Base-by-base conservation (phyloP, 148 eudicot genomes). In the Camellia sinensis region DNA sequence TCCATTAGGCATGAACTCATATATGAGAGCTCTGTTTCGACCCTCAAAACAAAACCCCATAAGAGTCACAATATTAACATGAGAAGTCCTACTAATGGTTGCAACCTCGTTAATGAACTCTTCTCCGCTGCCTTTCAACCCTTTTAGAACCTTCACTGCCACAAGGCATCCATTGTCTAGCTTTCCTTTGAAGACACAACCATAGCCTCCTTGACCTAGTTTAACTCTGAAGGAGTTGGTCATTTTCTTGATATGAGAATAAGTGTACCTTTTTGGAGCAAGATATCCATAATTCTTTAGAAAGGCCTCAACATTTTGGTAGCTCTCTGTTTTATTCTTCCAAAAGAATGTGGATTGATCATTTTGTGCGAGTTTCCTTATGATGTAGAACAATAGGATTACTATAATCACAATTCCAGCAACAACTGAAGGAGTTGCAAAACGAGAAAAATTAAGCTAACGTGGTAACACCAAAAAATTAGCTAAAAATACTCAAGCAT, bases 61-160 rank as follows among this genome's bases (percentile, higher is more conserved):
- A n/a, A 83, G 75, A 22, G 43, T 74, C 60, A 83, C 85, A 29
- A 82, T 66, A 45, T 82, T 82, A 41, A 82, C 75, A 62, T 82
- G 84, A 29, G 79, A 82, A 37, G 77, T 82, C 37, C 72, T 50
- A 29, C 84, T 73, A 62, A 82, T 79, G n/a, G 81, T 82, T 2
- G 77, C 81, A 5, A 82, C 84, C 57, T 82, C 84, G 66, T 82
- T 78, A 9, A 82, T 53, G 41, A 82, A 82, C 6, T 82, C 84
- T 72, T 65, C 78, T 18, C 81, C 81, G 73, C 54, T 71, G 5
- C 74, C 81, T 41, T 82, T 82, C 15, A 68, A 65, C 37, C 59
- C 78, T 7, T 62, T 73, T 61, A 78, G 63, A n/a, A 83, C 56
- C 52, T 83, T 83, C 17, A 83, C 85, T n/a, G 85, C 85, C 18